Evolutionary conservation across 768 basidiomycete genomes (phyloP), one percentile per base, ranked within the genome.

Genomic region (Lactarius akahatsu): DNA sequence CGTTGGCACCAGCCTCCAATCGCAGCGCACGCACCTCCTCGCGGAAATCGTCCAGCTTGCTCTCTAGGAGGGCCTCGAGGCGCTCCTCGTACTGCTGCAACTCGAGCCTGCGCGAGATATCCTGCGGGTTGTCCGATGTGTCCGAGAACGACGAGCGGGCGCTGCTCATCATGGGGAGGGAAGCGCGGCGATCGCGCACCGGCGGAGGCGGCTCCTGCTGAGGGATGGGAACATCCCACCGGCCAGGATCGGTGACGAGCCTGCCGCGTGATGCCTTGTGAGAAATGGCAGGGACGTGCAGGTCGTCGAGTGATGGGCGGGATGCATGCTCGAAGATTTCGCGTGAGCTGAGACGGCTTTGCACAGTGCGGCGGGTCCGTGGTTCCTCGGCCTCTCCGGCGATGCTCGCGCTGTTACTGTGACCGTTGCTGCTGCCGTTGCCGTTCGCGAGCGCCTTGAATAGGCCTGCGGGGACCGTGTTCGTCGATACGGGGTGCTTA

Each of bases 401-500:
- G 23, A 45, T n/a, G 9, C 23, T 58, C 15, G 47, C 20, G 58
- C 3, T 56, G 9, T 18, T 63, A 7, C 47, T n/a, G 52, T 76
- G 77, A 57, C 68, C 72, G 64, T 69, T 71, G 11, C 43, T 36
- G 8, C 58, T 34, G 43, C 45, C 23, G 15, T 50, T 50, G n/a
- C 47, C 47, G 60, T 78, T 82, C 32, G 83, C 86, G 58, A 92
- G 80, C 13, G 90, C 89, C 77, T 93, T 93, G 83, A 94, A 94
- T 63, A 93, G 73, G 2, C 91, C 91, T 40, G 92, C 92, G 23
- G 92, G 92, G 9, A 93, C 88, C 9, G 90, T 94, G 71, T 91
- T 92, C 43, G 80, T 85, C 18, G 83, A 82, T 11, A 81, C 75
- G 18, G 85, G 81, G 65, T 85, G 85, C 72, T 80, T 86, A 79